phyloP scores from a whole-genome alignment of 768 basidiomycete species.

The Ramaria rubella region DNA sequence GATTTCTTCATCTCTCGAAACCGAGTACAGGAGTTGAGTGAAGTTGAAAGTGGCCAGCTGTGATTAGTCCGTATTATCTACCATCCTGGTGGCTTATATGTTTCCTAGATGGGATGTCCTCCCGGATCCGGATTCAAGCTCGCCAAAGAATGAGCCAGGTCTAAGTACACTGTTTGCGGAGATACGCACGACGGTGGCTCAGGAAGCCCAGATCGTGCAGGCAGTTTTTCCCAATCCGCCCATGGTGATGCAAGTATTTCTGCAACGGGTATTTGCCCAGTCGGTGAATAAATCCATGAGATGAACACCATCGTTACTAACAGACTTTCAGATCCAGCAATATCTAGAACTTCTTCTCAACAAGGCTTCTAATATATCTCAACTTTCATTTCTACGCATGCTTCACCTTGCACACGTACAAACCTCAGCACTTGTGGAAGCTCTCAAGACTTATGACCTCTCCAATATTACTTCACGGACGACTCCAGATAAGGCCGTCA shows the following conservation, averaged over 20 bases:
- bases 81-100: background rate
- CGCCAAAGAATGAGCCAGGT: constrained; percentile 77
- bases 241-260: constrained; percentile 95
- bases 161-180: constrained; percentile 75
- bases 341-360: constrained; percentile 87
- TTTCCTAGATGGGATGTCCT: constrained; percentile 70
- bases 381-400: constrained; percentile 85
- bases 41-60: constrained; percentile 51
- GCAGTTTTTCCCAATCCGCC: constrained; percentile 97
- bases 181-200: constrained; percentile 85
- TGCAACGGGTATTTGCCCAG: constrained; percentile 96
- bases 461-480: constrained; percentile 60
- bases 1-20: constrained; percentile 94
- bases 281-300: constrained; percentile 51
- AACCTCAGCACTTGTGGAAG: constrained; percentile 75
- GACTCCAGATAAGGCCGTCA: constrained; percentile 52
- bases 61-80: constrained; percentile 26
- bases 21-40: constrained; percentile 61
- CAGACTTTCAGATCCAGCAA: constrained; percentile 78
- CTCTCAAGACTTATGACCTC: constrained; percentile 86
- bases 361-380: constrained; percentile 66
- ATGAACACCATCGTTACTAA: no score
- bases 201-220: constrained; percentile 96
- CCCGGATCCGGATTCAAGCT: constrained; percentile 68
- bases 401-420: constrained; percentile 82